Evolutionary conservation across 1,284 basidiomycete genomes (phyloP).

Genomic region (Ceratobasidium sp.): DNA sequence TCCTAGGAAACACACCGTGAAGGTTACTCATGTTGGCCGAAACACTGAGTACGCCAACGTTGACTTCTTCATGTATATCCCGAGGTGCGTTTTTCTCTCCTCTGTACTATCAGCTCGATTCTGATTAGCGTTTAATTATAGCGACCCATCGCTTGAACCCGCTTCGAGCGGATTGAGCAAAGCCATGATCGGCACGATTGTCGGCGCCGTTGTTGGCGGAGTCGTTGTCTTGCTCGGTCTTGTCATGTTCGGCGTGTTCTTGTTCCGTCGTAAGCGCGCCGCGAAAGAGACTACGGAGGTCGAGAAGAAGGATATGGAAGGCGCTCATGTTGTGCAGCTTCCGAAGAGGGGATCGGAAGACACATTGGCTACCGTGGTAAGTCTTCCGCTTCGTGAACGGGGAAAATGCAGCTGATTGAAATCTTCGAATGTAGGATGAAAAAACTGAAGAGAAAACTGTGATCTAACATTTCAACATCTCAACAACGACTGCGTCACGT

Average conservation of each 20-base stretch:
- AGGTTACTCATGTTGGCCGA: neutral
- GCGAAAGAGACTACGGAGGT: neutral
- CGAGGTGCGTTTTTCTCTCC: neutral
- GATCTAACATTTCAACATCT: too few relatives aligned
- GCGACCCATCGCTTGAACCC: neutral
- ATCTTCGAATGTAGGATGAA: too few relatives aligned
- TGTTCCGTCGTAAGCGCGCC: neutral
- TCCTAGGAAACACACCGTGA: constrained; percentile 1
- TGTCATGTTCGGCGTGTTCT: neutral
- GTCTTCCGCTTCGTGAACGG: neutral
- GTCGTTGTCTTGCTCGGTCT: neutral
- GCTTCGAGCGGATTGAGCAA: too few relatives aligned
- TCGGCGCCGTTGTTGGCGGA: neutral
- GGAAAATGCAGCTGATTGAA: too few relatives aligned
- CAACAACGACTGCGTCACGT: too few relatives aligned
- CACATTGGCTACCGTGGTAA: neutral
- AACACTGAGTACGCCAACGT: constrained; percentile 13
- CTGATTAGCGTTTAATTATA: neutral
- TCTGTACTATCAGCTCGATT: neutral
- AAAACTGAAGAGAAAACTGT: too few relatives aligned
- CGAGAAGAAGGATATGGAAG: neutral
- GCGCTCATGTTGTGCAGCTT: neutral
- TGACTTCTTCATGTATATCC: constrained; percentile 37
- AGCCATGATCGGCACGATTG: neutral
- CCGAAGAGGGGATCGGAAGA: neutral